Evolutionary conservation across 441 rosid genomes (phyloP), one percentile per base, ranked within the genome.

Genomic region (Raphanus hybrid): DNA sequence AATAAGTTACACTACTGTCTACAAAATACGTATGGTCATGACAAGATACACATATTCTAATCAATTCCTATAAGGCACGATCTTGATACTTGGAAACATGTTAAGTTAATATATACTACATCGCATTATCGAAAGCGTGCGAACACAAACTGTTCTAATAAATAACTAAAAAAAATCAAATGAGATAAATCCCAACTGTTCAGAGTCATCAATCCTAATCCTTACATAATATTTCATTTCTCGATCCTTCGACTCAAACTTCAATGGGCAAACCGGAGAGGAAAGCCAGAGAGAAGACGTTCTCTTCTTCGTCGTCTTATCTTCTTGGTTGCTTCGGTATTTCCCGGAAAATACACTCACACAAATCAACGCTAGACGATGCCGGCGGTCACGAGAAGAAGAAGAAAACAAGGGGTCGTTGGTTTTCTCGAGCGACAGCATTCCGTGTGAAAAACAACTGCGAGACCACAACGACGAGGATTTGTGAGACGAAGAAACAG

Each of bases 251-350:
- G 15, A 41, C 67, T 69, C 79, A 60, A 70, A 69, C 70, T 63
- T 20, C 59, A 43, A 84, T 85, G 87, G 88, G 72, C 2, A 67
- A 82, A 67, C 52, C 82, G 3, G 74, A 54, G 41, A 69, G 73
- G 11, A 77, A 58, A 64, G 6, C 20, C 27, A 79, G 52, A 41
- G 70, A 77, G 66, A 71, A 69, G 61, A 7, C 37, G 23, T 39
- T 50, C 26, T 71, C 74, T 70, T 71, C 76, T 58, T 52, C 61
- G 16, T 65, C 57, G 20, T 18, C 71, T 2, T 32, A 73, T 58
- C 73, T 87, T 66, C 81, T 84, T 1, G 39, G 75, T 3, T 87
- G 87, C 58, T 86, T 87, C 32, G 89, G 88, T 6, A 52, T 84
- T 48, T 83, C 82, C 3, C 8, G 75, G 48, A 75, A 74, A 37